Conservation (phyloP, 2,329 filamentous ascomycete genomes). For the Penicillium sumatraense region DNA sequence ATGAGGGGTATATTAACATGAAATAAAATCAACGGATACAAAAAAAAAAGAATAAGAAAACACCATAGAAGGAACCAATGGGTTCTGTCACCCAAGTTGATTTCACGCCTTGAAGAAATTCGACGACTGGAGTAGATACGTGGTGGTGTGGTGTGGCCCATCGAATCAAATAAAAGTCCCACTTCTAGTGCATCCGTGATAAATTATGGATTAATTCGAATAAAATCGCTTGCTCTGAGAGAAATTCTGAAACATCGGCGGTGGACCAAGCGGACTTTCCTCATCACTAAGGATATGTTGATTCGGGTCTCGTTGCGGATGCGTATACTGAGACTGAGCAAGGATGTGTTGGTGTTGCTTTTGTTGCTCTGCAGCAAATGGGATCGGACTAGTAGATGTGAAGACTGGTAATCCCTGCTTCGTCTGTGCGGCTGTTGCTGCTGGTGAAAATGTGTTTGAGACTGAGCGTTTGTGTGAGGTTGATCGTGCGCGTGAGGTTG, state of each 20-base stretch:
- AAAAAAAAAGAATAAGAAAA: conserved; percentile 1
- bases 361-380: conserved; percentile 37
- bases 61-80: too few relatives aligned
- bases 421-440: conserved; percentile 37
- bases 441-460: conserved; percentile 34
- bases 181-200: too few relatives aligned
- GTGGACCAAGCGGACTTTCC: conserved; percentile 14
- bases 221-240: background rate
- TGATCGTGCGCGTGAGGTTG: background rate
- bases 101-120: too few relatives aligned
- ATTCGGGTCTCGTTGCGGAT: background rate
- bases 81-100: too few relatives aligned
- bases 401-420: conserved; percentile 55
- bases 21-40: background rate
- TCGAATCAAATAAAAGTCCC: too few relatives aligned
- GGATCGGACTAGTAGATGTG: conserved; percentile 50
- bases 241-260: background rate
- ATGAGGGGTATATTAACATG: conserved; percentile 15
- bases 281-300: conserved; percentile 1
- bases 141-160: too few relatives aligned
- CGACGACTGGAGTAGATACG: too few relatives aligned
- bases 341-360: background rate
- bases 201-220: background rate
- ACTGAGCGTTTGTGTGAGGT: conserved; percentile 15
- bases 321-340: background rate